Conservation (phyloP, 2,329 filamentous ascomycete species). For the Stagonosporopsis cucurbitacearum region DNA sequence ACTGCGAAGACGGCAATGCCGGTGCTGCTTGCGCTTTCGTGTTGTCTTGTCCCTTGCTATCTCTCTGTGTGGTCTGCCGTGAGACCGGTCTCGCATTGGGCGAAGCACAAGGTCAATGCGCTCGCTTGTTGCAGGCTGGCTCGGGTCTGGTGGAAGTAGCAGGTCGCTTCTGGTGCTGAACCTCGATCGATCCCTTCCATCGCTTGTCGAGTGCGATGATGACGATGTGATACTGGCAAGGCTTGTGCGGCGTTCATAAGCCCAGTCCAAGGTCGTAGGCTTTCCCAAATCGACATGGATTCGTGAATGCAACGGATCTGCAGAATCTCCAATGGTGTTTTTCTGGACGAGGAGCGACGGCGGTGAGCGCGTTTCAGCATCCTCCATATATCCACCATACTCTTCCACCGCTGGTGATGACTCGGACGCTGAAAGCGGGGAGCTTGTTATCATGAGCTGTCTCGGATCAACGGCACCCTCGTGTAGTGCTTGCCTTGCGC, state of each 20-base stretch:
- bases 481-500: conserved; percentile 46
- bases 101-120: conserved; percentile 42
- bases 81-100: conserved; percentile 33
- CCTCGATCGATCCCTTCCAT: conserved; percentile 10
- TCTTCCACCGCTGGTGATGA: conserved; percentile 1
- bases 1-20: conserved; percentile 18
- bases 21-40: conserved; percentile 17
- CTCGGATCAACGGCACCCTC: conserved; percentile 35
- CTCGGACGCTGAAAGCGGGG: conserved; percentile 29
- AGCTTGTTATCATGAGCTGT: conserved; percentile 30
- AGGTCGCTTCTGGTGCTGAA: conserved; percentile 30
- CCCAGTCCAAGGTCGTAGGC: conserved; percentile 39
- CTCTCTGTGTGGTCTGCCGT: conserved; percentile 30
- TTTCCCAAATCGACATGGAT: conserved; percentile 17
- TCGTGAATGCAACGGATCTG: background rate
- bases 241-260: conserved; percentile 22
- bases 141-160: conserved; percentile 31
- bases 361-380: too few species aligned
- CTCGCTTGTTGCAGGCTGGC: conserved; percentile 31
- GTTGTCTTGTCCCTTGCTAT: conserved; percentile 3
- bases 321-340: background rate
- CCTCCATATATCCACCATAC: background rate
- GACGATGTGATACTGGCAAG: conserved; percentile 10
- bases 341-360: background rate
- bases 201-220: conserved; percentile 19